Evolutionary conservation across 306 rosid species (phyloP).

Genomic region (Cicer yamashitae): DNA sequence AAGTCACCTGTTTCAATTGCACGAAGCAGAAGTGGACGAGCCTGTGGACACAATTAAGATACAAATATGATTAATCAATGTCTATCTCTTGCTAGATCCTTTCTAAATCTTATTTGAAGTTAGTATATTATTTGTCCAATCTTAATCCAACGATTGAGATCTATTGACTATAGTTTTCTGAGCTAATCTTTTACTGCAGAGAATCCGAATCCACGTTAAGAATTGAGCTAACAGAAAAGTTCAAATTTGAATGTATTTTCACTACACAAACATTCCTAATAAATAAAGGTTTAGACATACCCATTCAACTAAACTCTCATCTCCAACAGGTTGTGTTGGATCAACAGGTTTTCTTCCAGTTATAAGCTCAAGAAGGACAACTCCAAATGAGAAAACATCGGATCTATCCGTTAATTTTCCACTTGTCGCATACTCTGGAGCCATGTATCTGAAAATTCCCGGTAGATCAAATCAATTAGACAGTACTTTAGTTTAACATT

Average conservation of each 20-base stretch:
- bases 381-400: slow-evolving; percentile 96
- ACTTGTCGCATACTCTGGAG: slow-evolving; percentile 95
- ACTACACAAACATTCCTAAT: background rate
- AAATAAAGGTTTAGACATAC: slow-evolving; percentile 56
- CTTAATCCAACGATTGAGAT: too few relatives aligned
- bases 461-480: slow-evolving; percentile 20
- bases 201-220: too few relatives aligned
- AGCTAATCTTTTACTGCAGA: too few relatives aligned
- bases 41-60: slow-evolving; percentile 52
- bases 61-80: background rate
- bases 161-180: too few relatives aligned
- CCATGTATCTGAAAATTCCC: slow-evolving; percentile 75
- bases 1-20: slow-evolving; percentile 73
- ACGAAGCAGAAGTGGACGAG: slow-evolving; percentile 78
- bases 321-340: slow-evolving; percentile 77
- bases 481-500: background rate
- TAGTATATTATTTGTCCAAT: too few relatives aligned
- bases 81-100: slow-evolving; percentile 12
- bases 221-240: too few relatives aligned
- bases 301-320: slow-evolving; percentile 99
- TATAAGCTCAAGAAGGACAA: slow-evolving; percentile 85
- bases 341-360: slow-evolving; percentile 95
- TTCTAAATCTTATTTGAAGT: background rate
- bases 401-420: slow-evolving; percentile 96
- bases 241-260: too few relatives aligned